These are phyloP conservation scores for Plasmodium chabaudi DNA, from an alignment of 169 alveolate species.

Conservation along the genomic window DNA sequence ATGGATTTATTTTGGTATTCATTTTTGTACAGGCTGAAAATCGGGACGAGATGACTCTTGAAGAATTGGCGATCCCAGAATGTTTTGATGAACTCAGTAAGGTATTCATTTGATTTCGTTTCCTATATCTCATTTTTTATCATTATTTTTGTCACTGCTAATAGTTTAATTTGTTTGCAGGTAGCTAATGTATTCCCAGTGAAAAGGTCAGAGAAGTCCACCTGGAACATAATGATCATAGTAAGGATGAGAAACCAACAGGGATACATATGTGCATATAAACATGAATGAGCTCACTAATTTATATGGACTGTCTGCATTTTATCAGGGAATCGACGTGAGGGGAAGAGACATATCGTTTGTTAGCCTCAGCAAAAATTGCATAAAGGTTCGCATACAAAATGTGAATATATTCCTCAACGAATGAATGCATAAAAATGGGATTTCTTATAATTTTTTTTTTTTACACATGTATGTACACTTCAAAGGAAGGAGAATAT, in stretches of 20 bases:
- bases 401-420: too few relatives aligned
- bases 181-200: constrained; percentile 29
- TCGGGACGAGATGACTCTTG: constrained; percentile 15
- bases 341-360: constrained; percentile 72
- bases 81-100: constrained; percentile 33
- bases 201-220: constrained; percentile 67
- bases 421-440: too few relatives aligned
- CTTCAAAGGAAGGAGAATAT: constrained; percentile 55
- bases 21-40: constrained; percentile 27
- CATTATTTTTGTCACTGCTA: neutral
- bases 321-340: constrained; percentile 67
- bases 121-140: neutral
- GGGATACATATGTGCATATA: constrained; percentile 4
- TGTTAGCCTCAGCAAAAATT: constrained; percentile 59
- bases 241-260: constrained; percentile 9
- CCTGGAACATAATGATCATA: constrained; percentile 60
- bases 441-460: neutral
- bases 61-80: constrained; percentile 8
- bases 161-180: constrained; percentile 1
- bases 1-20: too few relatives aligned
- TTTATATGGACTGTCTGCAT: neutral
- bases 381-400: constrained; percentile 29
- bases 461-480: neutral
- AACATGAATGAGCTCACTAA: neutral
- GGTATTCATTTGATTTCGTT: constrained; percentile 4